Conservation (phyloP, 2,329 filamentous ascomycete species). For the Aspergillus sp. region DNA sequence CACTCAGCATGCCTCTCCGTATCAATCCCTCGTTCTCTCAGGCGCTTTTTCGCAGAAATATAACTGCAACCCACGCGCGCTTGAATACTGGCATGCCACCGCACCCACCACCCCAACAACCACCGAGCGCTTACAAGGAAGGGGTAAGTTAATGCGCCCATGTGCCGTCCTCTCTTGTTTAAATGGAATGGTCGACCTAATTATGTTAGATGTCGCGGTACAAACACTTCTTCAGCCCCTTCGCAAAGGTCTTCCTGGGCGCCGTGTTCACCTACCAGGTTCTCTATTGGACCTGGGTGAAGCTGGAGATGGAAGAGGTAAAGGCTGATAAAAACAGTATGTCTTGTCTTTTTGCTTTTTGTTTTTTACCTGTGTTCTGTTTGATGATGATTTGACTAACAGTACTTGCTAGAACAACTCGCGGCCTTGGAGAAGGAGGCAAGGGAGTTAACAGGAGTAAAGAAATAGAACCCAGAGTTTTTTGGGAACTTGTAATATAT, state of each 20-base stretch:
- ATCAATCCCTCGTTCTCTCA: neutral
- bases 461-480: conserved; percentile 21
- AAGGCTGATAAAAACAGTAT: conserved; percentile 44
- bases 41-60: neutral
- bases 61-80: conserved; percentile 15
- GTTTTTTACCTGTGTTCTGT: neutral
- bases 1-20: neutral
- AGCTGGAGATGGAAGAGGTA: conserved; percentile 47
- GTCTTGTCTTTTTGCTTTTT: conserved; percentile 12
- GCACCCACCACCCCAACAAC: conserved; percentile 1
- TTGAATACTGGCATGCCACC: conserved; percentile 1
- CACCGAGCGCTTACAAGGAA: conserved; percentile 26
- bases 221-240: conserved; percentile 41
- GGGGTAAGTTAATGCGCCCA: conserved; percentile 24
- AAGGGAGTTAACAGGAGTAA: conserved; percentile 29
- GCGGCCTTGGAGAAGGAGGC: conserved; percentile 36
- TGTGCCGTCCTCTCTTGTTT: neutral
- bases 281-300: conserved; percentile 49
- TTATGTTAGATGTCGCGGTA: conserved; percentile 38
- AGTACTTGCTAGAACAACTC: conserved; percentile 32
- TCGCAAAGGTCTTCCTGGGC: conserved; percentile 50
- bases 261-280: conserved; percentile 51
- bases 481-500: neutral
- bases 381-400: neutral
- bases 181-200: neutral